Evolutionary conservation across 257 asterid species (phyloP).

Genomic region (Eucommia ulmoides): DNA sequence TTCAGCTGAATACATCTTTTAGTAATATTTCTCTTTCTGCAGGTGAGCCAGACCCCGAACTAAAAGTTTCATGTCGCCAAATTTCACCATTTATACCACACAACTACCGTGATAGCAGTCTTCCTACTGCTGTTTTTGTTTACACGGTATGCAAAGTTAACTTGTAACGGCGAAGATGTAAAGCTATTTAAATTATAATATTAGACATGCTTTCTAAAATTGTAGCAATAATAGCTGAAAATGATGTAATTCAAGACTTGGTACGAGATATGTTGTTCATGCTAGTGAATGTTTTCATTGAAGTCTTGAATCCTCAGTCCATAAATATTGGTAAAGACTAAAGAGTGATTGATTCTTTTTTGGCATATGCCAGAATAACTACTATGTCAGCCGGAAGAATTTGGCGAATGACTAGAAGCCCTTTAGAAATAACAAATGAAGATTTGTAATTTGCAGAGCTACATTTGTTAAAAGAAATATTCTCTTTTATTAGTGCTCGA

Average conservation of each 20-base stretch:
- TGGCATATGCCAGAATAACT: neutral
- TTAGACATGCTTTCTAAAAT: too few species aligned
- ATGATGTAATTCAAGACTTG: too few species aligned
- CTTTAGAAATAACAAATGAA: neutral
- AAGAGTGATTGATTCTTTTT: too few species aligned
- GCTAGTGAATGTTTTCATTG: too few species aligned
- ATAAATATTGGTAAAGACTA: too few species aligned
- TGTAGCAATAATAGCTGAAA: too few species aligned
- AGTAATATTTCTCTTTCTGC: constrained; percentile 16
- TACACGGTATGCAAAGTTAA: constrained; percentile 91
- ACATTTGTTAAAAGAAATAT: neutral
- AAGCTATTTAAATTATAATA: too few species aligned
- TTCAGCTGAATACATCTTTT: too few species aligned
- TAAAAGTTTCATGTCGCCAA: constrained; percentile 90
- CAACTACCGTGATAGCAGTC: constrained; percentile 97
- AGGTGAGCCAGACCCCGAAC: constrained; percentile 99
- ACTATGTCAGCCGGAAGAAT: neutral
- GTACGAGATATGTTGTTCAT: too few species aligned
- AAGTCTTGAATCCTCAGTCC: too few species aligned
- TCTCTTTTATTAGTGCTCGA: too few species aligned
- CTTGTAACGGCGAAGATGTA: too few species aligned
- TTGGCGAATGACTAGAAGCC: neutral
- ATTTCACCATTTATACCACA: constrained; percentile 97
- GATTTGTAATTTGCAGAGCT: neutral
- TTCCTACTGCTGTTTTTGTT: constrained; percentile 89